Base-by-base conservation (phyloP, 768 basidiomycete genomes). In the Stropharia rugosoannulata region DNA sequence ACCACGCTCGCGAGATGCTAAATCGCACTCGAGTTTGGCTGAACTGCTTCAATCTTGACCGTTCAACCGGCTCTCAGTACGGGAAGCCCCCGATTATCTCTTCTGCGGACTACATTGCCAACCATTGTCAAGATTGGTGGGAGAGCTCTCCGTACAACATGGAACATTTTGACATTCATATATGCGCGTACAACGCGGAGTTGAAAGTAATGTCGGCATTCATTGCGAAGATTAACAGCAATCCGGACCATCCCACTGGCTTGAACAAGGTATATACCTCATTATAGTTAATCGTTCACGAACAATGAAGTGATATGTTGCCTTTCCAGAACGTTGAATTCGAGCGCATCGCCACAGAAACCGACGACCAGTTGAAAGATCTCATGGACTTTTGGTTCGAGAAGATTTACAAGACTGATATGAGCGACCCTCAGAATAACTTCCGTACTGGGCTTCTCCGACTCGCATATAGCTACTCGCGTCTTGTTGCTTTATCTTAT, bases 21-120 rank as follows among this genome's bases (percentile, higher is more conserved):
- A 96, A 95, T 66, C 86, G 95, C 40, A 92, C 93, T 50, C 84
- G 94, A 18, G 81, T 90, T 5, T 98, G 94, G 94, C 72, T 96
- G 55, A 90, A 87, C 66, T 95, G 92, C 70, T 92, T 89, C 73
- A 93, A 95, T 70, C 74, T 96, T 40, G 95, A 98, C 69, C 86
- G 93, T 19, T 95, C 93, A 5, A 88, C 90, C 7, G 86, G 90
- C 4, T 87, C 86, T 15, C 89, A 95, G 68, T 93, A 95, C 70
- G 95, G 95, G 53, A 93, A 93, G 71, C 81, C 85, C 0, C 85
- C 90, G 15, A 91, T 90, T 43, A 86, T 97, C 66, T 78, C 78
- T 58, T 83, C 88, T 61, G 76, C 79, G 6, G 90, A 92, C 70
- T 94, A 90, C 67, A 86, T 87, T 56, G 87, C 88, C 13, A 79